Evolutionary conservation across 2,329 filamentous ascomycete genomes (phyloP), one percentile per base, ranked within the genome.

Genomic region (Rutstroemia sp.): DNA sequence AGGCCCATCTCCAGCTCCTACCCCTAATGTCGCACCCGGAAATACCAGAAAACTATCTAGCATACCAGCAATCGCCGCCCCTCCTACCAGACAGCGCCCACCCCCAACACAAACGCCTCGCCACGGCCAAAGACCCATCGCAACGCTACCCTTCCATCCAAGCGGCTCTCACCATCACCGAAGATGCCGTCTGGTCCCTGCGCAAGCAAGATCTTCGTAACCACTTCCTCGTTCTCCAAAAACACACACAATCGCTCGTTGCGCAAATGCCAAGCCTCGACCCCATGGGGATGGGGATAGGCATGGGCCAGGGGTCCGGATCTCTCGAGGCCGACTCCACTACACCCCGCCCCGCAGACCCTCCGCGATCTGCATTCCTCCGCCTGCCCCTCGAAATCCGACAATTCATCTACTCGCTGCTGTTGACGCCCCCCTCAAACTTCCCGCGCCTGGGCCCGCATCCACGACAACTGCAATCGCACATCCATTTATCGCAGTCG

Each of bases 401-500:
- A 9, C 54, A 59, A 46, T 46, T 60, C 38, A 65, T 67, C 6
- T 67, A 63, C 48, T 52, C 50, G 16, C 49, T 60, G 40, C 58
- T 62, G 1, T 56, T 64, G 4, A 49, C 58, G 7, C 53, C 60
- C 12, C 53, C 60, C 6, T 55, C 25, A 9, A 21, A 54, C n/a
- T 51, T 56, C 2, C 63, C 63, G 8, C 55, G 64, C 19, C 56
- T 52, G 17, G 65, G 64, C 34, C 64, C 64, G 2, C 65, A 66
- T 48, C 65, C 65, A 14, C 57, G 65, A 19, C 64, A 65, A 51
- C 59, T 67, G 9, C 65, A 67, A 56, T 61, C 55, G 34, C 60
- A 58, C 21, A 60, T 67, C 36, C 57, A 54, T n/a, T 57, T 67
- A 27, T 62, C 63, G 2, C 64, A 65, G 40, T 56, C 57, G 4